A percentile compares a stretch with the other conserved stretches of the same genome.
phyloP scores from a whole-genome alignment of 179 eudicot genomes.

The Corrigiola litoralis region DNA sequence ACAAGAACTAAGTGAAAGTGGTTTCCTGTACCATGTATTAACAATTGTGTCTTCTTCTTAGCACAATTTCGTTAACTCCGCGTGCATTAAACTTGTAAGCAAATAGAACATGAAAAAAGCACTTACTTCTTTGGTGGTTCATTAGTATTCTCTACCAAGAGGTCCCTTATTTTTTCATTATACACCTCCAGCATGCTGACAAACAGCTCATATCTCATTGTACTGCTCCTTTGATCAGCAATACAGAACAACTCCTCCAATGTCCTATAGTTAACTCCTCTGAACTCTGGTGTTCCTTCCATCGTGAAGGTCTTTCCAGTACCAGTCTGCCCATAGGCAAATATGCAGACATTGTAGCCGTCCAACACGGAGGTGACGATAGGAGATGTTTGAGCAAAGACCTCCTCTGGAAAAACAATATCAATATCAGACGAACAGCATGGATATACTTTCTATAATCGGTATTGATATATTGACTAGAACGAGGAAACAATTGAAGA shows the following conservation, averaged over 20 bases:
- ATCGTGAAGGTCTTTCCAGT: slow-evolving; percentile 97
- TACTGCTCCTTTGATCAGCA: slow-evolving; percentile 54
- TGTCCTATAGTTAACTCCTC: slow-evolving; percentile 92
- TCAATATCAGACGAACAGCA: slow-evolving; percentile 17
- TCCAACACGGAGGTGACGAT: slow-evolving; percentile 85
- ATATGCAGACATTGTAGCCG: slow-evolving; percentile 95
- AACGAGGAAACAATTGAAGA: neutral
- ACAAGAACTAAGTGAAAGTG: no score
- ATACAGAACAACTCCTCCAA: slow-evolving; percentile 70
- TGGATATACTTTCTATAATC: neutral
- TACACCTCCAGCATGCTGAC: slow-evolving; percentile 99
- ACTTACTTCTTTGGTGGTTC: slow-evolving; percentile 76
- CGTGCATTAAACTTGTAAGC: neutral
- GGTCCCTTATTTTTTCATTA: slow-evolving; percentile 92
- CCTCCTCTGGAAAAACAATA: slow-evolving; percentile 56
- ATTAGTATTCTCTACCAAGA: slow-evolving; percentile 61
- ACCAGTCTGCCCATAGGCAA: slow-evolving; percentile 98
- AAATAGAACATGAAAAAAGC: neutral
- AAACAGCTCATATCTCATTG: slow-evolving; percentile 65
- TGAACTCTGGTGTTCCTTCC: slow-evolving; percentile 88
- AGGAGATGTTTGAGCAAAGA: slow-evolving; percentile 67
- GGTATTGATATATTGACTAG: neutral
- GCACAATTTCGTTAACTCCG: no score
- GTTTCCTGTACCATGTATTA: no score
- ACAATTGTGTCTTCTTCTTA: no score